Percentiles rank a stretch among this genome's conserved stretches.
Evolutionary conservation across 2,329 filamentous ascomycete species (phyloP).

Genomic region (Fusarium verrucosum): DNA sequence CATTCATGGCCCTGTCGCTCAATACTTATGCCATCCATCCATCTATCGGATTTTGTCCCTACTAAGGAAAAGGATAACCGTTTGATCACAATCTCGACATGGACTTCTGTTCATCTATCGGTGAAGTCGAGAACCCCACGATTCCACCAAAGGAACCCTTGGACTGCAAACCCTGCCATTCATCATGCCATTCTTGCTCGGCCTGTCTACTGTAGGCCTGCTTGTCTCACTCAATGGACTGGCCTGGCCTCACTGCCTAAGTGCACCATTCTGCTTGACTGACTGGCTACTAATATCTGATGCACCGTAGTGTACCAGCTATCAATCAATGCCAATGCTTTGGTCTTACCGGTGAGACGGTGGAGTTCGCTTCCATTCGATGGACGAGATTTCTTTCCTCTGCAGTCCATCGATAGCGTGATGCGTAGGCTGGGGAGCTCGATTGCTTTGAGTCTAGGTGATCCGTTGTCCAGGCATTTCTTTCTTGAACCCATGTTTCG

Average conservation of each 20-base stretch:
- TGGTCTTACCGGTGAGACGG: slow-evolving; percentile 14
- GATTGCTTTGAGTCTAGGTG: slow-evolving; percentile 30
- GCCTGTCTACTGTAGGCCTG: slow-evolving; percentile 9
- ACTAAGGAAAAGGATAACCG: not conserved
- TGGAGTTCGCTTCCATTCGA: slow-evolving; percentile 14
- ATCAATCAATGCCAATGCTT: slow-evolving; percentile 3
- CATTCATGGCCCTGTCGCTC: not conserved
- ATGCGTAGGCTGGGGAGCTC: slow-evolving; percentile 21
- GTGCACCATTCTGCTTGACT: slow-evolving; percentile 3
- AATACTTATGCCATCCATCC: not conserved
- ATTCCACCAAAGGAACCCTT: slow-evolving; percentile 30
- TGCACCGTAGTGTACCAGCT: slow-evolving; percentile 3
- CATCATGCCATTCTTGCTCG: slow-evolving; percentile 26
- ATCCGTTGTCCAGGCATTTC: slow-evolving; percentile 26
- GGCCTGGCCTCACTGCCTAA: slow-evolving; percentile 7
- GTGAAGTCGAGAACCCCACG: slow-evolving; percentile 8
- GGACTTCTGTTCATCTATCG: slow-evolving; percentile 16
- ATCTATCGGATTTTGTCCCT: not conserved
- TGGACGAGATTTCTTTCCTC: slow-evolving; percentile 7
- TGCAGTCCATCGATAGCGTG: slow-evolving; percentile 28
- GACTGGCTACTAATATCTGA: not conserved
- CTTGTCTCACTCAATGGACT: slow-evolving; percentile 27
- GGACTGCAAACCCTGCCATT: slow-evolving; percentile 10
- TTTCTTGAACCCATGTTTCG: slow-evolving; percentile 21
- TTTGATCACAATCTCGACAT: slow-evolving; percentile 5